A percentile compares a stretch with the other conserved stretches of the same genome.
These are phyloP conservation scores for Parietichytrium sp. DNA, from an alignment of 108 stramenopile species.

Conservation along the genomic window DNA sequence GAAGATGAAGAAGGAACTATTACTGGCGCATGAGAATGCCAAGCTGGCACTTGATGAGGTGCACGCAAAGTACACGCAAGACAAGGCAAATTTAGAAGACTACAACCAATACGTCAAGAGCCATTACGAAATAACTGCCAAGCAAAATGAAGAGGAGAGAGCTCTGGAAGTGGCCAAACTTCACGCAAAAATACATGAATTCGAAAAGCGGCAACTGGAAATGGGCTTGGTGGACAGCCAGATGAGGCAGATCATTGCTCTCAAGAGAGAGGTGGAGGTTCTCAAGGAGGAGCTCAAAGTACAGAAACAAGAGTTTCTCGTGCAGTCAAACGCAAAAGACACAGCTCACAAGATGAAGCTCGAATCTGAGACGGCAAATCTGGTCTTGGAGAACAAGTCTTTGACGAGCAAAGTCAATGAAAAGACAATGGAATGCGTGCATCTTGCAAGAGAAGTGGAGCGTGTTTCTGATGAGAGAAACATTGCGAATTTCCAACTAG, in stretches of 20 bases:
- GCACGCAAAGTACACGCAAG: not conserved
- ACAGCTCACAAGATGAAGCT: not conserved
- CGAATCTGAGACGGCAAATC: not conserved
- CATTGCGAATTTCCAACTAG: not conserved
- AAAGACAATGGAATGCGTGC: constrained; percentile 15
- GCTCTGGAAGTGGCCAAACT: not conserved
- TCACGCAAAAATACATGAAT: not conserved
- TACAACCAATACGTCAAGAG: not conserved
- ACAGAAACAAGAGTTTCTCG: constrained; percentile 4
- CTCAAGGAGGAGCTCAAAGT: not conserved
- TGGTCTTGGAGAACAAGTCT: not conserved
- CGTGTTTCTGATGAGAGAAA: not conserved
- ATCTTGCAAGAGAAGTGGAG: not conserved
- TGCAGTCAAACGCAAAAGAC: not conserved
- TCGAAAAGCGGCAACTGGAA: constrained; percentile 3
- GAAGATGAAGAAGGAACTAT: not conserved
- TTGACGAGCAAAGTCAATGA: not conserved
- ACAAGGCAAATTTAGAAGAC: not conserved
- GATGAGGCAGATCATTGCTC: not conserved
- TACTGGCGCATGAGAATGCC: too few relatives aligned
- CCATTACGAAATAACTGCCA: not conserved
- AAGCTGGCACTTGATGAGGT: not conserved
- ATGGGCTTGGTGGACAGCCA: not conserved
- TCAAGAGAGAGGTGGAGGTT: not conserved
- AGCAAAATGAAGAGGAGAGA: not conserved